These are phyloP conservation scores for Dendryphion nanum DNA, from an alignment of 2,329 filamentous ascomycete genomes.

Conservation along the genomic window DNA sequence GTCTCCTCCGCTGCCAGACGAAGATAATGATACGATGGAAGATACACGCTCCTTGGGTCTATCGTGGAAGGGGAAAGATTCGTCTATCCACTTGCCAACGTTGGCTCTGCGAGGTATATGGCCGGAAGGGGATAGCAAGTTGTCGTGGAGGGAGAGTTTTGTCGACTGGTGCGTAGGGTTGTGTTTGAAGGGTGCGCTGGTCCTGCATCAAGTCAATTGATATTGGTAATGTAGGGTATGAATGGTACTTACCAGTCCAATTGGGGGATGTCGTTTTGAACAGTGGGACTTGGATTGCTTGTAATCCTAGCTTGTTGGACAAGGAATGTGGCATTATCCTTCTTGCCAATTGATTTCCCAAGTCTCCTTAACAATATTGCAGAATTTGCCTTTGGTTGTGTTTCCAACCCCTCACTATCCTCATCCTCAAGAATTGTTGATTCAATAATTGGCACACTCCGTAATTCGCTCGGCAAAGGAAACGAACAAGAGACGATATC, in stretches of 20 bases:
- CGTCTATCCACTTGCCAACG: slow-evolving; percentile 25
- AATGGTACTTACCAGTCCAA: background rate
- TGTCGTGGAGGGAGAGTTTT: too few species aligned
- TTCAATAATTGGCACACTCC: slow-evolving; percentile 1
- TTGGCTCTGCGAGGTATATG: slow-evolving; percentile 11
- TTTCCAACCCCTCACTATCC: background rate
- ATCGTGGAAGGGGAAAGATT: slow-evolving; percentile 19
- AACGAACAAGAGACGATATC: background rate
- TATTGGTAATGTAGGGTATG: background rate
- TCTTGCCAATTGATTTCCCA: background rate
- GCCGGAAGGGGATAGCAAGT: too few species aligned
- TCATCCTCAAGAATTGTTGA: background rate
- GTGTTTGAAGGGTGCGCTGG: background rate
- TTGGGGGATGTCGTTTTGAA: background rate
- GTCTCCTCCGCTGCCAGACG: slow-evolving; percentile 28
- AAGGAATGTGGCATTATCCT: background rate
- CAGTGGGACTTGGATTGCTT: background rate
- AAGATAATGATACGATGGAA: slow-evolving; percentile 26
- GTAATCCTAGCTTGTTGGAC: background rate
- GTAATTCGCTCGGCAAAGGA: background rate
- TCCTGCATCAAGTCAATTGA: background rate
- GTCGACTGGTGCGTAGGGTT: background rate
- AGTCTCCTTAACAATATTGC: background rate
- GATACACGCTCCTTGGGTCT: slow-evolving; percentile 21
- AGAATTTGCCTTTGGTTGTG: background rate